phyloP scores from a whole-genome alignment of 352 stramenopile genomes.

The Pythium sukuiense region DNA sequence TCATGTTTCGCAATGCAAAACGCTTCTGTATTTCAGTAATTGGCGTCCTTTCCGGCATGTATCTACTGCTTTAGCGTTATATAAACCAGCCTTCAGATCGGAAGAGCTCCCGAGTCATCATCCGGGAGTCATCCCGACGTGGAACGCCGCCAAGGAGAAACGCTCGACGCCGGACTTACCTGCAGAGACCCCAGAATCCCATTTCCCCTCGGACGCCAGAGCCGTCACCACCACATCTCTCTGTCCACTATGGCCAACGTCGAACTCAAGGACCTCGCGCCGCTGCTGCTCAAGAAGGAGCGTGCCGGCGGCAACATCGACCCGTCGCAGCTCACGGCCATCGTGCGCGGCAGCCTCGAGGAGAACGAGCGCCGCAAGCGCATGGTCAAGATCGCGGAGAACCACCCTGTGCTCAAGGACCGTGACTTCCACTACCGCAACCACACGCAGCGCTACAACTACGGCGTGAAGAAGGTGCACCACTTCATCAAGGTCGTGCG shows the following conservation, averaged over 20 bases:
- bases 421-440: constrained; percentile 33
- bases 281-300: constrained; percentile 51
- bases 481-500: constrained; percentile 28
- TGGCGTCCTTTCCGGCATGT: too few species aligned
- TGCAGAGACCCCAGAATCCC: too few species aligned
- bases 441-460: constrained; percentile 36
- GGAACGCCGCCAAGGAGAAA: too few species aligned
- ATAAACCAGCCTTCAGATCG: too few species aligned
- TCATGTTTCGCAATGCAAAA: too few species aligned
- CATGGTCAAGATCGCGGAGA: constrained; percentile 33
- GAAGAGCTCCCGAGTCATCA: too few species aligned
- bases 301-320: constrained; percentile 45
- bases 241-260: constrained; percentile 15
- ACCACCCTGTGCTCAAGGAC: constrained; percentile 32
- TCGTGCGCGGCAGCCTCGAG: constrained; percentile 31
- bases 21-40: too few species aligned
- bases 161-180: too few species aligned
- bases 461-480: constrained; percentile 31
- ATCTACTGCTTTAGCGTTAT: too few species aligned
- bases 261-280: constrained; percentile 54
- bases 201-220: too few species aligned
- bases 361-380: constrained; percentile 42
- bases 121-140: too few species aligned
- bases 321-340: constrained; percentile 30
- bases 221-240: neutral